These are phyloP conservation scores for Babesia sp. DNA, from an alignment of 169 alveolate genomes.

Conservation along the genomic window DNA sequence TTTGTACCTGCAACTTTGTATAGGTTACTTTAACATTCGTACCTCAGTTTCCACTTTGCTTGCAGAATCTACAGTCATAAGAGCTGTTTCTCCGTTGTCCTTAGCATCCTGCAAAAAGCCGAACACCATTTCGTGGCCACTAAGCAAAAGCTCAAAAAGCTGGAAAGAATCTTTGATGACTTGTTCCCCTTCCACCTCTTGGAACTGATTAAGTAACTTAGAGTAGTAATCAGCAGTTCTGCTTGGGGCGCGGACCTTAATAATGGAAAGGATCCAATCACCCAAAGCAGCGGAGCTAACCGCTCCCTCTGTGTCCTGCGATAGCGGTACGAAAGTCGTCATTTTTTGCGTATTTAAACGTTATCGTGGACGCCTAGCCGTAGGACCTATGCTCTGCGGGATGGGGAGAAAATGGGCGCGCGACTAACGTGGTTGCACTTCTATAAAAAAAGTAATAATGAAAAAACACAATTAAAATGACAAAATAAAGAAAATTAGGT, in stretches of 20 bases:
- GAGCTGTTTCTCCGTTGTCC: constrained; percentile 65
- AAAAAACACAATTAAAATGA: neutral
- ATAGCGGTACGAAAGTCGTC: constrained; percentile 75
- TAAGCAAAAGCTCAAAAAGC: constrained; percentile 68
- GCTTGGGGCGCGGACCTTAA: constrained; percentile 67
- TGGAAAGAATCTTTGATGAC: constrained; percentile 72
- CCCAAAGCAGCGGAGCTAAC: constrained; percentile 78
- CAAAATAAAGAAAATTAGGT: neutral
- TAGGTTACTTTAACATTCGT: neutral
- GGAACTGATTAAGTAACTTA: constrained; percentile 71
- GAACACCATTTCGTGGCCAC: constrained; percentile 71
- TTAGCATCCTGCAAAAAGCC: constrained; percentile 73
- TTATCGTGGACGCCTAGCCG: neutral
- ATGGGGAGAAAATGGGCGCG: constrained; percentile 29
- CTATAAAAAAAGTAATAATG: neutral
- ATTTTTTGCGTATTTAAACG: constrained; percentile 4
- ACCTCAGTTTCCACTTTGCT: constrained; percentile 58
- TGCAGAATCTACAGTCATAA: constrained; percentile 33
- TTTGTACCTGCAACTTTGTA: constrained; percentile 26
- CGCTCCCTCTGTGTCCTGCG: constrained; percentile 77
- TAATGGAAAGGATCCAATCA: constrained; percentile 73
- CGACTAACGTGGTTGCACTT: neutral
- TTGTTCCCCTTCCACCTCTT: constrained; percentile 74
- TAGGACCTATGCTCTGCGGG: constrained; percentile 6
- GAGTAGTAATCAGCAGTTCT: constrained; percentile 69